Evolutionary conservation across 2,329 filamentous ascomycete species (phyloP), one percentile per base, ranked within the genome.

Genomic region (Thermothelomyces thermophilus): DNA sequence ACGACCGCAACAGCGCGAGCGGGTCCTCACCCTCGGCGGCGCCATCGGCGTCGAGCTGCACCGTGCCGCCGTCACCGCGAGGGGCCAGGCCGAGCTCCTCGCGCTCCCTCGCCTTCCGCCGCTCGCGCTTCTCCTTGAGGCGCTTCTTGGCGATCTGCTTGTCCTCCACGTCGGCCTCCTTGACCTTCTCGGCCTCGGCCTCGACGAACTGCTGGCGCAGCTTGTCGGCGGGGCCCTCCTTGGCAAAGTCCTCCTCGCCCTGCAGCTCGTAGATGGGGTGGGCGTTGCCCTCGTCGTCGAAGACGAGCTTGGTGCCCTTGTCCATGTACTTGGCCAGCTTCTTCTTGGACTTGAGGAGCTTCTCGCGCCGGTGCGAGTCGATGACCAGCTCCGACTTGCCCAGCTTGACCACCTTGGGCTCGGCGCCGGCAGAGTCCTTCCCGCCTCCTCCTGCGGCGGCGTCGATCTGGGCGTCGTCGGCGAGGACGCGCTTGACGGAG

Each of bases 281-380:
- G 3, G 90, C 76, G 54, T 86, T 83, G 59, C 90, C 91, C 28
- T 96, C 89, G 41, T 95, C 90, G 69, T 97, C 91, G 66, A 91
- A 98, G 5, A 96, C 77, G 7, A 96, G 72, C 65, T 93, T 95
- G 35, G 80, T 84, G 11, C 88, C 86, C 64, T 85, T 86, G 63
- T 89, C 87, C 73, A 90, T 94, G 73, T 88, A 87, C 65, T 95
- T 93, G 63, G 89, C 78, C 57, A 96, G 79, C 68, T 94, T 87
- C 76, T 95, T 95, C 76, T 96, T 97, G 17, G 87, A 94, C 63
- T 86, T 86, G 57, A 97, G 79, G n/a, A 95, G 79, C 72, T 96
- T 97, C 70, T 95, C 91, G 58, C 90, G 84, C 20, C 93, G 88
- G 68, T 97, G 94, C 11, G 90, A 95, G 71, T 98, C 93, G 55